phyloP scores from a whole-genome alignment of 148 eudicot species.

The Camellia lanceoleosa region DNA sequence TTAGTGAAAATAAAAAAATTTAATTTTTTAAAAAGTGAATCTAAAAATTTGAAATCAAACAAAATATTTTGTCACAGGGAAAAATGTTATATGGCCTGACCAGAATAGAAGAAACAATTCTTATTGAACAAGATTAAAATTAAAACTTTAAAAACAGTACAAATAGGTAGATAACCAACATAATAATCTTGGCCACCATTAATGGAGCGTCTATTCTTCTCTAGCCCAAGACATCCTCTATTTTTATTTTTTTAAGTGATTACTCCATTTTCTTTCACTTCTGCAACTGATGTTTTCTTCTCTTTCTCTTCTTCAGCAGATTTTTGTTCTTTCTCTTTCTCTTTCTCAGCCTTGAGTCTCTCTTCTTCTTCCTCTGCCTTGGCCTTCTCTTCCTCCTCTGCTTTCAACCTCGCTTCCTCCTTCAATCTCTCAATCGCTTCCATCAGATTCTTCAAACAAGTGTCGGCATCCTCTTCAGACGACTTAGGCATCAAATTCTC shows the following conservation, averaged over 20 bases:
- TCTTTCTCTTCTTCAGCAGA: slow-evolving; percentile 4
- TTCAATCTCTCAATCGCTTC: slow-evolving; percentile 24
- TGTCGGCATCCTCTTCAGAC: slow-evolving; percentile 12
- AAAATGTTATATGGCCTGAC: too few species aligned
- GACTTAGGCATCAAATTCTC: slow-evolving; percentile 54
- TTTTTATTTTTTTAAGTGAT: neutral
- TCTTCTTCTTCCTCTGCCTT: neutral
- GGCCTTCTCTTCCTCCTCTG: slow-evolving; percentile 18
- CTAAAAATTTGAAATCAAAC: too few species aligned
- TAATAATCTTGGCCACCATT: too few species aligned
- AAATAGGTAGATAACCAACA: too few species aligned
- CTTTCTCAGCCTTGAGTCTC: neutral
- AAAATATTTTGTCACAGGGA: too few species aligned
- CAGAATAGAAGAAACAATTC: too few species aligned
- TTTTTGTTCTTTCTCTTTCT: slow-evolving; percentile 3
- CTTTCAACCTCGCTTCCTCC: slow-evolving; percentile 27
- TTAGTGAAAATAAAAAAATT: too few species aligned
- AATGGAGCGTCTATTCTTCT: too few species aligned
- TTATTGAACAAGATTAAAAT: too few species aligned
- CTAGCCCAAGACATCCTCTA: too few species aligned
- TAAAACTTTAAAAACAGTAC: too few species aligned
- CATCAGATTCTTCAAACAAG: slow-evolving; percentile 30
- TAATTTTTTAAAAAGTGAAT: too few species aligned
- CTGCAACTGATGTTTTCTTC: neutral
- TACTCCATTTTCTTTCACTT: slow-evolving; percentile 1